Evolutionary conservation across 768 basidiomycete genomes (phyloP).

Genomic region (Lactifluus volemus): DNA sequence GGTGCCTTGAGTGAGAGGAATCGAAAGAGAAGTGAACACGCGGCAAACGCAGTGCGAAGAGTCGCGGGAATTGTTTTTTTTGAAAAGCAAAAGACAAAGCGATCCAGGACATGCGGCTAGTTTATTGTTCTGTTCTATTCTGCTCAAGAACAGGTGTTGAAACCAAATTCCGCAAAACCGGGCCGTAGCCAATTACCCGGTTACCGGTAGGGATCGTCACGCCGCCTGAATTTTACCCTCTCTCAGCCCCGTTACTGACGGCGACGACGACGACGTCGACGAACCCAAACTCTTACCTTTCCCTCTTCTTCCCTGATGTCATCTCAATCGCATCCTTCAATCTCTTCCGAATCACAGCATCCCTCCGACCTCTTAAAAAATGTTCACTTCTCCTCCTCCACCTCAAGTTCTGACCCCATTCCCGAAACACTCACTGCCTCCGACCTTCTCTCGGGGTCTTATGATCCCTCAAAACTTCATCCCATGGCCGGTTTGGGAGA

Average conservation of each 20-base stretch:
- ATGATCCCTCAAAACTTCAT: slow-evolving; percentile 89
- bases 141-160: not conserved
- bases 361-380: slow-evolving; percentile 18
- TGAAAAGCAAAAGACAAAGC: slow-evolving; percentile 7
- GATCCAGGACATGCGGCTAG: slow-evolving; percentile 15
- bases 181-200: slow-evolving; percentile 7
- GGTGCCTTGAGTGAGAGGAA: not conserved
- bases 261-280: not conserved
- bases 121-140: slow-evolving; percentile 4
- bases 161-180: not conserved
- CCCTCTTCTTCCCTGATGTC: slow-evolving; percentile 9
- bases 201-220: slow-evolving; percentile 8
- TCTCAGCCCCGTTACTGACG: not conserved
- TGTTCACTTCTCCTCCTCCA: slow-evolving; percentile 15
- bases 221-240: slow-evolving; percentile 8
- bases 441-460: slow-evolving; percentile 78
- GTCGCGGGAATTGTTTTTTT: slow-evolving; percentile 4
- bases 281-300: not conserved
- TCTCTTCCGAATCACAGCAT: not conserved
- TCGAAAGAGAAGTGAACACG: not conserved
- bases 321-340: not conserved
- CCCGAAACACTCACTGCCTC: slow-evolving; percentile 69
- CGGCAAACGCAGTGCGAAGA: slow-evolving; percentile 1
- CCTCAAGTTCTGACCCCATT: slow-evolving; percentile 29
- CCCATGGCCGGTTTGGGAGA: slow-evolving; percentile 89